A percentile compares a stretch with the other conserved stretches of the same genome.
Evolutionary conservation across 371 early-diverging fungal species (phyloP).

Genomic region (Choanephora cucurbitarum): DNA sequence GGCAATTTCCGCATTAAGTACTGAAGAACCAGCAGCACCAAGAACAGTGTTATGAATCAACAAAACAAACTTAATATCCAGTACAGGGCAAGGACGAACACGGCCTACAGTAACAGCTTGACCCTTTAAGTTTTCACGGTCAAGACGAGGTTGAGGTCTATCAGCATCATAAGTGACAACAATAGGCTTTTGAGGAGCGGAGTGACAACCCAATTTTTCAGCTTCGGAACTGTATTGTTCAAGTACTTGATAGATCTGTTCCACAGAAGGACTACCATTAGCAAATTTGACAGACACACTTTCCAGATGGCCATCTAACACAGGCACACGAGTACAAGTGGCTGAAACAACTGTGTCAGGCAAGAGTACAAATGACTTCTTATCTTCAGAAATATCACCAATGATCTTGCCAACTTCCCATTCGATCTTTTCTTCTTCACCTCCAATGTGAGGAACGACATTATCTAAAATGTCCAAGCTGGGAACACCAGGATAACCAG

Average conservation of each 20-base stretch:
- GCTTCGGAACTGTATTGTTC: constrained; percentile 77
- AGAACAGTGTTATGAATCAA: constrained; percentile 95
- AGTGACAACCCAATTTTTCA: constrained; percentile 70
- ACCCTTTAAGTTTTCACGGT: constrained; percentile 82
- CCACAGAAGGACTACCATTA: constrained; percentile 53
- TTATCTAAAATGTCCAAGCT: constrained; percentile 94
- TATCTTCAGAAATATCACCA: constrained; percentile 62
- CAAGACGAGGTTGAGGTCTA: constrained; percentile 95
- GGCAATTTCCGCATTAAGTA: constrained; percentile 95
- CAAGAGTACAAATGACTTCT: constrained; percentile 51
- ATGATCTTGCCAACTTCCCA: constrained; percentile 92
- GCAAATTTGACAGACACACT: constrained; percentile 87
- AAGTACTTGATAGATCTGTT: constrained; percentile 71
- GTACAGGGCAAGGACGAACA: constrained; percentile 78
- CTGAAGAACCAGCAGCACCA: constrained; percentile 95
- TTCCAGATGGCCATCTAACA: constrained; percentile 94
- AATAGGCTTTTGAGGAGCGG: constrained; percentile 84
- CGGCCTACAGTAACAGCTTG: constrained; percentile 92
- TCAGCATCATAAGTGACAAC: constrained; percentile 72
- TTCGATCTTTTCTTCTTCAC: constrained; percentile 97
- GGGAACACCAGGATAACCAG: constrained; percentile 96
- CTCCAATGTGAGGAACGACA: constrained; percentile 92
- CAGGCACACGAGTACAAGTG: constrained; percentile 95
- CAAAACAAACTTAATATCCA: constrained; percentile 88
- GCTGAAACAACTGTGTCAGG: constrained; percentile 78